Percentiles rank a stretch among this genome's conserved stretches.
Conservation (phyloP, 495 filamentous ascomycete genomes). For the Hyaloscypha finlandica region DNA sequence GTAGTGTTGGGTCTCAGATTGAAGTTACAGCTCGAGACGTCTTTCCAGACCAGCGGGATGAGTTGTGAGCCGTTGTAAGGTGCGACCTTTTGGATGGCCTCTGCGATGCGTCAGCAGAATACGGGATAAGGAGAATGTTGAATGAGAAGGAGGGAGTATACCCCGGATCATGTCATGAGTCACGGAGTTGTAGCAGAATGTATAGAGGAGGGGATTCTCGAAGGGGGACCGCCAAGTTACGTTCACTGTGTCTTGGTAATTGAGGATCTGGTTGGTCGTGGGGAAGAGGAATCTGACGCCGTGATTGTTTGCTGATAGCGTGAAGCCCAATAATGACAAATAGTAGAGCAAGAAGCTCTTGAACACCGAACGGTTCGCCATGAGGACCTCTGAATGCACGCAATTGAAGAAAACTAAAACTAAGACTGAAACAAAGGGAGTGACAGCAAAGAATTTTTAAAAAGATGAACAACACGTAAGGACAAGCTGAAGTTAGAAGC, state of each 20-base stretch:
- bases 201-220: slow-evolving; percentile 10
- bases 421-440: neutral
- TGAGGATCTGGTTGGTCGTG: neutral
- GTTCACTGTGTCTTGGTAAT: slow-evolving; percentile 18
- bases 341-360: neutral
- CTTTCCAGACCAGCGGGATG: slow-evolving; percentile 1
- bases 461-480: too few relatives aligned
- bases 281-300: slow-evolving; percentile 18
- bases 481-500: too few relatives aligned
- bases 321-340: neutral
- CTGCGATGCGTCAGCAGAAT: neutral
- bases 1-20: slow-evolving; percentile 18
- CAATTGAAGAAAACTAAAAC: neutral
- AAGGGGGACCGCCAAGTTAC: slow-evolving; percentile 15
- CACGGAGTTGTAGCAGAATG: slow-evolving; percentile 13
- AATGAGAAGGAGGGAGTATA: neutral
- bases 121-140: too few relatives aligned
- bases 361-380: neutral
- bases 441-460: neutral
- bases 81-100: slow-evolving; percentile 2
- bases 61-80: slow-evolving; percentile 17
- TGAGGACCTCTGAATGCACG: neutral
- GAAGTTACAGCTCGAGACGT: slow-evolving; percentile 5
- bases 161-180: neutral
- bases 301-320: neutral